Base-by-base conservation (phyloP, 306 rosid genomes). In the Dryas alaskensis region DNA sequence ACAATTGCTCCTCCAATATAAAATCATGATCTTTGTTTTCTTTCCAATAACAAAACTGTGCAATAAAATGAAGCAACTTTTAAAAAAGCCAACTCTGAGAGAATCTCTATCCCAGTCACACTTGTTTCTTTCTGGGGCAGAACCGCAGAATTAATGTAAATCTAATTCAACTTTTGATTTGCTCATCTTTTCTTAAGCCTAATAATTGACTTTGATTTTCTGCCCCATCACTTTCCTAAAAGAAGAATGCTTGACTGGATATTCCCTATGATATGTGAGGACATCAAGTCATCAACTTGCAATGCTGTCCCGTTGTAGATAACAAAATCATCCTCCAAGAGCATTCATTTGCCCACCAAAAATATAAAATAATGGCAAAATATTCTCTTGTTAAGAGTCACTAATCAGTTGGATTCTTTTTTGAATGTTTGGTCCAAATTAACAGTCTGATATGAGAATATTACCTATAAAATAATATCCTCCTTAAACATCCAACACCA, bases 251-350 rank as follows among this genome's bases (percentile, higher is more conserved):
- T 55, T 27, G 5, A 27, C 46, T 47, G 62, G 67, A 59, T 58
- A 59, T 72, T 72, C 67, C 16, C 66, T 37, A 68, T 39, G 73
- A 22, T 47, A 14, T 31, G 67, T 46, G 48, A 72, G 76, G 76
- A 59, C 58, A 59, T 19, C 58, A 22, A 60, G 76, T 46, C 58
- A 59, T 19, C 58, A 22, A 60, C 67, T 72, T 59, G 67, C 57
- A 59, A 11, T 27, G 4, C 45, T 55, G 67, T 45, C 67, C 25
- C 8, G 12, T 40, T 40, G 10, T 61, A 37, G 37, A 17, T 61
- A 8, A 9, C 1, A 40, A 60, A 27, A 39, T 14, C 43, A 37
- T 62, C 67, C 27, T 14, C 67, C 58, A 46, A 9, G 67, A 58
- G 45, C 37, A 6, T 72, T 10, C 48, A 62, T 62, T 40, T 62